Conservation (phyloP, 1,139 yeast species). For the Yamadazyma diospyri region DNA sequence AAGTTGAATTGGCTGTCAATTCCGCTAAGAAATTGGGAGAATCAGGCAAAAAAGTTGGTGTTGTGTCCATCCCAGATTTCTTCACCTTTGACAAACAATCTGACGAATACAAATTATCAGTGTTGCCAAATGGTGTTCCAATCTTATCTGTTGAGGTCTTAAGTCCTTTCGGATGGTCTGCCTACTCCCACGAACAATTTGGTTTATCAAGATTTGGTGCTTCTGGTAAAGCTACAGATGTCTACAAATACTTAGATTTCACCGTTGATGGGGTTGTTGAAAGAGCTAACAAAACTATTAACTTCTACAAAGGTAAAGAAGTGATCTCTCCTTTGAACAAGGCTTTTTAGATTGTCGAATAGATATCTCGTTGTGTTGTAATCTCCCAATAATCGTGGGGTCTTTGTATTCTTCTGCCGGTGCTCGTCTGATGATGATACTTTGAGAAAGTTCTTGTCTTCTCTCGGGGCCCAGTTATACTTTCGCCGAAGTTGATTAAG, state of each 20-base stretch:
- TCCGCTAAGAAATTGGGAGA: conserved; percentile 68
- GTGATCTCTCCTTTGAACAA: conserved; percentile 73
- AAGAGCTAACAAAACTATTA: conserved; percentile 77
- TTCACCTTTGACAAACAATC: conserved; percentile 84
- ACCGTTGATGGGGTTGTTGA: conserved; percentile 91
- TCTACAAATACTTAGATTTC: conserved; percentile 84
- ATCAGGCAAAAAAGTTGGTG: conserved; percentile 55
- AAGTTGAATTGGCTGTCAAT: conserved; percentile 79
- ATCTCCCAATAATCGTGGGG: too few species aligned
- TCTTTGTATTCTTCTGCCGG: too few species aligned
- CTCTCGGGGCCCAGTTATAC: too few species aligned
- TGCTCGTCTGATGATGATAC: too few species aligned
- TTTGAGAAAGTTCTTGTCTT: too few species aligned
- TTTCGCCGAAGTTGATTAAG: too few species aligned
- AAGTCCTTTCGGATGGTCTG: conserved; percentile 90
- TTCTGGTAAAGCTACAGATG: conserved; percentile 84
- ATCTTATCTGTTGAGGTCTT: conserved; percentile 92
- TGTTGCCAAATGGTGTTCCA: conserved; percentile 94
- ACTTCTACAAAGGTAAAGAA: conserved; percentile 76
- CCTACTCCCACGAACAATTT: conserved; percentile 94
- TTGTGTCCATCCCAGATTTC: conserved; percentile 94
- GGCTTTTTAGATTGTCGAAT: conserved; percentile 46
- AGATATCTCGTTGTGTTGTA: too few species aligned
- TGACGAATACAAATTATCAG: conserved; percentile 72
- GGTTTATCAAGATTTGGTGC: conserved; percentile 98